Conservation (phyloP, 768 basidiomycete species). For the Mycena amicta region DNA sequence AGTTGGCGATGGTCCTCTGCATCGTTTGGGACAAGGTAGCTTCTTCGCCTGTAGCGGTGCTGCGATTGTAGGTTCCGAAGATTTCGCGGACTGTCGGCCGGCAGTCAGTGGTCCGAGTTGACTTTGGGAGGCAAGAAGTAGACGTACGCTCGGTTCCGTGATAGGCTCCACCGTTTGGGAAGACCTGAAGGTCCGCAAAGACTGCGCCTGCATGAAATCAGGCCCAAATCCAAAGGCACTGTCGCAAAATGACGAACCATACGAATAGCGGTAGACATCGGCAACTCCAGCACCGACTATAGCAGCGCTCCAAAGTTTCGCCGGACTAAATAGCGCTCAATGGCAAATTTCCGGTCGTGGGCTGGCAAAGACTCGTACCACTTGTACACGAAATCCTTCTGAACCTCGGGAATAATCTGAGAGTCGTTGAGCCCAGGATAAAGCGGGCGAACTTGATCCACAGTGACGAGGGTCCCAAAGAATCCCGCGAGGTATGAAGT, state of each 20-base stretch:
- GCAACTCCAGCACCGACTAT: conserved; percentile 15
- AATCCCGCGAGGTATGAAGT: conserved; percentile 10
- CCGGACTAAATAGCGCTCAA: conserved; percentile 20
- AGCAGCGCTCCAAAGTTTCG: conserved; percentile 15
- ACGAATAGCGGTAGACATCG: conserved; percentile 23
- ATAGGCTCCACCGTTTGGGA: conserved; percentile 27
- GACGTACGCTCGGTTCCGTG: conserved; percentile 25
- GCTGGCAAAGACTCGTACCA: conserved; percentile 15
- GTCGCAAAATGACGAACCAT: conserved; percentile 18
- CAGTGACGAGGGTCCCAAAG: conserved; percentile 7
- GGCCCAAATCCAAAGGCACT: no score
- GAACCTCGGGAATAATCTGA: conserved; percentile 15
- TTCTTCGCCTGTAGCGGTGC: conserved; percentile 25
- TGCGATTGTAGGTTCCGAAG: conserved; percentile 31
- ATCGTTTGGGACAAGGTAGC: conserved; percentile 26
- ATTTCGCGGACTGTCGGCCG: conserved; percentile 20
- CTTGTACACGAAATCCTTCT: conserved; percentile 19
- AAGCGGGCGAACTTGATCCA: conserved; percentile 14
- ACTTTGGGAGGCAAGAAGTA: background rate
- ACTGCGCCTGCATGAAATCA: conserved; percentile 13
- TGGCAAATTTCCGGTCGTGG: no score
- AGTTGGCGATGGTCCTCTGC: conserved; percentile 22
- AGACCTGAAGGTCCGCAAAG: conserved; percentile 25
- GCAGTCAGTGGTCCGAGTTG: background rate
- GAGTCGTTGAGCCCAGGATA: conserved; percentile 26